Conservation (phyloP, 1,139 yeast species). For the Geotrichum citri-aurantii region DNA sequence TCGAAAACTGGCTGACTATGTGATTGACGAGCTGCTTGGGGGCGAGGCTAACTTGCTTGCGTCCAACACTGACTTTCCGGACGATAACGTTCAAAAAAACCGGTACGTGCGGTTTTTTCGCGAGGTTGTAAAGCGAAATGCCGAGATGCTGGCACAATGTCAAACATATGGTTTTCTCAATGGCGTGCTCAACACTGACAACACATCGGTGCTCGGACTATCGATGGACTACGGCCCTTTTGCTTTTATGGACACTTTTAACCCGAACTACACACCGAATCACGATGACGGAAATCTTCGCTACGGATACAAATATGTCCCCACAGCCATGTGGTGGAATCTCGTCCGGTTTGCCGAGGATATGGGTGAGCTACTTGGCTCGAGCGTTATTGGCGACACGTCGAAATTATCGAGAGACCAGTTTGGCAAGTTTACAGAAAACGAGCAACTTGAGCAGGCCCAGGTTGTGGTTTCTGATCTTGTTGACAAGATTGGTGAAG, state of each 20-base stretch:
- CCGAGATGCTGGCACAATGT: slow-evolving; percentile 75
- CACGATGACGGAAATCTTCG: slow-evolving; percentile 73
- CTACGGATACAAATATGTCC: slow-evolving; percentile 76
- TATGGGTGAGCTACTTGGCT: slow-evolving; percentile 73
- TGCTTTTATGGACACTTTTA: slow-evolving; percentile 78
- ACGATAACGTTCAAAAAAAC: slow-evolving; percentile 23
- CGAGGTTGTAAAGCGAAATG: slow-evolving; percentile 67
- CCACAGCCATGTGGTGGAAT: slow-evolving; percentile 92
- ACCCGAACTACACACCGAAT: slow-evolving; percentile 80
- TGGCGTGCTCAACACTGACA: slow-evolving; percentile 93
- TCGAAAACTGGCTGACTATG: slow-evolving; percentile 61
- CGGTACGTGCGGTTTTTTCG: slow-evolving; percentile 66
- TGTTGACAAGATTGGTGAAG: slow-evolving; percentile 58
- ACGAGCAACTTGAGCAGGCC: slow-evolving; percentile 48
- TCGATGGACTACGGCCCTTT: slow-evolving; percentile 95
- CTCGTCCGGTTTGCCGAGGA: slow-evolving; percentile 80
- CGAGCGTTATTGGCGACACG: slow-evolving; percentile 26
- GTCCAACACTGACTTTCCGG: slow-evolving; percentile 12
- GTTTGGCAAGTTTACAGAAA: slow-evolving; percentile 28
- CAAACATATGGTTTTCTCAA: slow-evolving; percentile 88
- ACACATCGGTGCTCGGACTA: slow-evolving; percentile 79
- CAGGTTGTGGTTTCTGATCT: slow-evolving; percentile 58
- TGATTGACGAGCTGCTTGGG: slow-evolving; percentile 59
- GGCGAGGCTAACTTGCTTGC: slow-evolving; percentile 36
- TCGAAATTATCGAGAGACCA: slow-evolving; percentile 19